phyloP scores from a whole-genome alignment of 106 monocot genomes.

The Narthecium ossifragum region DNA sequence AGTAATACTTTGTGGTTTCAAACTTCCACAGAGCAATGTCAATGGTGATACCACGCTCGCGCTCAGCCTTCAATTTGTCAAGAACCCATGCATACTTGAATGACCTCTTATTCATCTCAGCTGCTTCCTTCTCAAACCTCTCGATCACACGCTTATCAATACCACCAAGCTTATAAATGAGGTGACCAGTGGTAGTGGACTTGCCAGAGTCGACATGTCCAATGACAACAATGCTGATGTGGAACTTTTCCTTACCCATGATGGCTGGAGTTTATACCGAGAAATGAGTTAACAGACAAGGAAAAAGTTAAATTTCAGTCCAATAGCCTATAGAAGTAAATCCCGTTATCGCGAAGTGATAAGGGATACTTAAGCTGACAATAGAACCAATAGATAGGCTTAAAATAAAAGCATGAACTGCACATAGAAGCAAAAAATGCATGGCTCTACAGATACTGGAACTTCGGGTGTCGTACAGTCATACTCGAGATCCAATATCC shows the following conservation, averaged over 20 bases:
- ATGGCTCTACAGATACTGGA: no score
- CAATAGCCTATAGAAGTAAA: no score
- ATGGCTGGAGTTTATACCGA: not conserved
- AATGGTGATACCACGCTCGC: conserved; percentile 17
- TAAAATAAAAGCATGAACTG: no score
- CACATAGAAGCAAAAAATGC: no score
- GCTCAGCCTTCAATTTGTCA: conserved; percentile 18
- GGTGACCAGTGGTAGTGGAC: conserved; percentile 18
- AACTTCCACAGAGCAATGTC: conserved; percentile 20
- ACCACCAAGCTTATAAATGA: conserved; percentile 16
- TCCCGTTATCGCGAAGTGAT: no score
- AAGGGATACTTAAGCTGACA: no score
- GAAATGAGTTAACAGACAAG: not conserved
- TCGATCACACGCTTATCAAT: conserved; percentile 20
- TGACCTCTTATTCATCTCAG: conserved; percentile 18
- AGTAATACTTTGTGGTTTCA: conserved; percentile 13
- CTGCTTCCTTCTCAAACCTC: conserved; percentile 18
- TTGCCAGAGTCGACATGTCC: conserved; percentile 18
- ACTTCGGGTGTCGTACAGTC: no score
- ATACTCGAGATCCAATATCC: no score
- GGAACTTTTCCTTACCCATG: conserved; percentile 21
- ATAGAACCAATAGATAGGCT: no score
- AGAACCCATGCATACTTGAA: conserved; percentile 22
- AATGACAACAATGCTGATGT: conserved; percentile 19
- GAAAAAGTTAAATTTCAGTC: no score